These are phyloP conservation scores for Aureobasidium sp. DNA, from an alignment of 2,329 filamentous ascomycete species.

Conservation along the genomic window DNA sequence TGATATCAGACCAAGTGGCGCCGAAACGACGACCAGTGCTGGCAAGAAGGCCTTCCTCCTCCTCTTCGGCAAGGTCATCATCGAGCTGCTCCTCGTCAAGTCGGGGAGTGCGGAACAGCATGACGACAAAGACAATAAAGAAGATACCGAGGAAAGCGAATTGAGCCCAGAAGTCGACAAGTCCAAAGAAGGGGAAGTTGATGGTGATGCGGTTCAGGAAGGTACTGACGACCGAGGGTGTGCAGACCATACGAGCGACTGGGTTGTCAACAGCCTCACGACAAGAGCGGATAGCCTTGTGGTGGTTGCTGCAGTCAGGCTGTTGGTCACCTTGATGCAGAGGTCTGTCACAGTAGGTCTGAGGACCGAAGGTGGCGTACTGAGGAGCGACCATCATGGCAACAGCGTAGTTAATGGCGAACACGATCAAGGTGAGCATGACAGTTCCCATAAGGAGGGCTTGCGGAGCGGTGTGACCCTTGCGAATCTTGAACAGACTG, in stretches of 20 bases:
- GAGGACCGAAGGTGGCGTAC: slow-evolving; percentile 87
- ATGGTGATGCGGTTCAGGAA: slow-evolving; percentile 88
- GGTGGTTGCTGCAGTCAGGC: slow-evolving; percentile 66
- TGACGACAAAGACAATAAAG: slow-evolving; percentile 68
- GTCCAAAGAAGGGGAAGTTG: slow-evolving; percentile 92
- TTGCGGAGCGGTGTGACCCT: slow-evolving; percentile 82
- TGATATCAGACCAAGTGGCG: slow-evolving; percentile 83
- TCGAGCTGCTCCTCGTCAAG: slow-evolving; percentile 71
- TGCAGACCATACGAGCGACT: slow-evolving; percentile 76
- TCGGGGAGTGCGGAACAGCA: slow-evolving; percentile 71
- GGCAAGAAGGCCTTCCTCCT: slow-evolving; percentile 85
- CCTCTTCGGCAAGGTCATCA: slow-evolving; percentile 81
- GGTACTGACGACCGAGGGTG: slow-evolving; percentile 80
- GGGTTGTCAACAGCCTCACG: slow-evolving; percentile 64
- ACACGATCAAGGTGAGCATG: slow-evolving; percentile 77
- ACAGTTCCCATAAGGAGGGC: slow-evolving; percentile 86
- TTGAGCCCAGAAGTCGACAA: slow-evolving; percentile 91
- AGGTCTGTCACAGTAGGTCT: slow-evolving; percentile 80
- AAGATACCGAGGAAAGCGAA: slow-evolving; percentile 82
- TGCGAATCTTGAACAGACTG: slow-evolving; percentile 81
- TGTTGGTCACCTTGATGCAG: slow-evolving; percentile 53
- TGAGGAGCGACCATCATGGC: slow-evolving; percentile 93
- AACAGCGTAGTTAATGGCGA: slow-evolving; percentile 88
- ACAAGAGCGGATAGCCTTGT: slow-evolving; percentile 69
- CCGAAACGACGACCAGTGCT: slow-evolving; percentile 74